Conservation (phyloP, 2,329 filamentous ascomycete species). For the Ceratocystis cubensis region DNA sequence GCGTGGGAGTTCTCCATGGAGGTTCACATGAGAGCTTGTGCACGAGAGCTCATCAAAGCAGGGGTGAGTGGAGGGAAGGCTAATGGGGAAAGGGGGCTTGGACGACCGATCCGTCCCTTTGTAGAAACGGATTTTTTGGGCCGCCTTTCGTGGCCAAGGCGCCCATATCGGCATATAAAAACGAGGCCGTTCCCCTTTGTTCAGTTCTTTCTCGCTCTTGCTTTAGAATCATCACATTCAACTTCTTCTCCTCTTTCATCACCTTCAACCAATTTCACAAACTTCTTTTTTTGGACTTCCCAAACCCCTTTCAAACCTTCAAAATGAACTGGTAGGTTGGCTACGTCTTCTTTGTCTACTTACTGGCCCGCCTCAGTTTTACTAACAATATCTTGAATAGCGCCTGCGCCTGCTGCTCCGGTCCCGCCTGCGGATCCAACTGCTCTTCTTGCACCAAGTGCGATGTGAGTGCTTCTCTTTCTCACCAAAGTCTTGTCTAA, state of each 20-base stretch:
- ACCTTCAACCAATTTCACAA: constrained; percentile 4
- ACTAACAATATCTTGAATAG: constrained; percentile 7
- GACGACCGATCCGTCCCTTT: neutral
- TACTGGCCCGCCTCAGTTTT: neutral
- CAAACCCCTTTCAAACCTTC: constrained; percentile 13
- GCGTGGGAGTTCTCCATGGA: neutral
- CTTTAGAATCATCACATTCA: constrained; percentile 5
- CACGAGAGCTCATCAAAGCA: neutral
- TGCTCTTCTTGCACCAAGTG: constrained; percentile 17
- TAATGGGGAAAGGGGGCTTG: neutral
- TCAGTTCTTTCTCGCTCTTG: constrained; percentile 3
- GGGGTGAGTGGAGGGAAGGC: neutral
- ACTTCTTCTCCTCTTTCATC: neutral
- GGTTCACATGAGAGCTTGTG: neutral
- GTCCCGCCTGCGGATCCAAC: constrained; percentile 12
- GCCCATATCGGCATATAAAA: constrained; percentile 10
- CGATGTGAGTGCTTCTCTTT: neutral
- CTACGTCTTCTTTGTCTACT: neutral
- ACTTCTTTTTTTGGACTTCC: constrained; percentile 4
- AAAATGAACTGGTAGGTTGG: constrained; percentile 21
- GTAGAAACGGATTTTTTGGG: neutral
- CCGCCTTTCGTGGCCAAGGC: neutral
- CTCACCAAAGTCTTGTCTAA: too few species aligned
- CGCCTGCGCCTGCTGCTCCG: constrained; percentile 19
- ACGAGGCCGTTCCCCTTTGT: neutral